A percentile compares a stretch with the other conserved stretches of the same genome.
These are phyloP conservation scores for Uronychia setigera DNA, from an alignment of 73 alveolate species.

Conservation along the genomic window DNA sequence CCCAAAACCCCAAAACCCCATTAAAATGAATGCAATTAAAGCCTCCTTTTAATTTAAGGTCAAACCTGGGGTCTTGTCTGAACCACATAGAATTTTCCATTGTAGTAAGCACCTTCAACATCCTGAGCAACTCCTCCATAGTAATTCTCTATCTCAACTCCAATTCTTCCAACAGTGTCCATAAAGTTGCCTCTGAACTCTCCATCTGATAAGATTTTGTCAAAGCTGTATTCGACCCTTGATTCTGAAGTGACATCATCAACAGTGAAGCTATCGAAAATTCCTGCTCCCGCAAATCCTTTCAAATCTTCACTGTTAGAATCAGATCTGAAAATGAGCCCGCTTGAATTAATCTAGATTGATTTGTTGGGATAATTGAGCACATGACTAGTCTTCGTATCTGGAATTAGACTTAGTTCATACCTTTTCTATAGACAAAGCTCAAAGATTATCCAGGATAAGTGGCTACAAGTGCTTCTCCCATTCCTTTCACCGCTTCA, in stretches of 20 bases:
- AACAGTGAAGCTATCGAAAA: constrained; percentile 90
- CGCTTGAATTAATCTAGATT: constrained; percentile 77
- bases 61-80: constrained; percentile 96
- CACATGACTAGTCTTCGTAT: constrained; percentile 56
- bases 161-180: constrained; percentile 64
- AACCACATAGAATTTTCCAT: constrained; percentile 79
- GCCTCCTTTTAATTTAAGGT: too few relatives aligned
- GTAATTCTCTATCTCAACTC: constrained; percentile 73
- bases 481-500: constrained; percentile 88
- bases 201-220: constrained; percentile 76
- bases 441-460: constrained; percentile 89
- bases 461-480: constrained; percentile 92
- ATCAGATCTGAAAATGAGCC: constrained; percentile 91
- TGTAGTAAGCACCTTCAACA: constrained; percentile 91
- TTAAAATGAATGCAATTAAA: too few relatives aligned
- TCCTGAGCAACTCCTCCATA: constrained; percentile 83
- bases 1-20: too few relatives aligned
- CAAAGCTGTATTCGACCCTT: constrained; percentile 70
- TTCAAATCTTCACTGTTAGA: constrained; percentile 94
- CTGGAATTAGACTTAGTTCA: background rate
- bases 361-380: constrained; percentile 86
- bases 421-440: constrained; percentile 72
- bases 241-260: constrained; percentile 68
- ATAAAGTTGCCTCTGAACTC: constrained; percentile 70
- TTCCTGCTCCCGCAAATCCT: constrained; percentile 97